Base-by-base conservation (phyloP, 2,329 filamentous ascomycete genomes). In the Sclerotinia nivalis region DNA sequence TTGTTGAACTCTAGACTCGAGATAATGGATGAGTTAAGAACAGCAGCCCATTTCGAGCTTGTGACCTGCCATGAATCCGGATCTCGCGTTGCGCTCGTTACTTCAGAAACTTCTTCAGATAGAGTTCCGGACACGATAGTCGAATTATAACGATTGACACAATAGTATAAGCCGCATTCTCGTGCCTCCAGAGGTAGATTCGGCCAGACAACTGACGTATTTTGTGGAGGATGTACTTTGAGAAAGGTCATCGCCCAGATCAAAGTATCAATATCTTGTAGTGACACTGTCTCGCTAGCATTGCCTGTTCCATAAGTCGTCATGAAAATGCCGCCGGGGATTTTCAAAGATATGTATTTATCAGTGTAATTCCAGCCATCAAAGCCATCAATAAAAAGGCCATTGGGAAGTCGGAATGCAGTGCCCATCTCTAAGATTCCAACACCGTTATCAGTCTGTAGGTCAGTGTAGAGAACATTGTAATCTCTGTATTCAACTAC, bases 81-180 rank as follows among this genome's bases (percentile, higher is more conserved):
- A 64, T 64, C 60, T 64, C 60, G 45, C 45, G 18, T 50, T 40
- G 45, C 60, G 25, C 47, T 64, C 8, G 13, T 64, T 10, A 64
- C 22, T 34, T 64, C 60, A 18, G 47, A 64, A 50, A 64, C 10
- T 1, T 64, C 31, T 64, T 64, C 60, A n/a, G 45, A 50, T 6
- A 64, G 22, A 37, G 22, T 40, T 10, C 60, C 47, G 9, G n/a
- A 25, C 4, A 18, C 31, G 37, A 64, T 12, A 10, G 31, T 25
- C 31, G 60, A 64, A 18, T 64, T 15, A 37, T 64, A 50, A n/a
- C 47, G 45, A 50, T 64, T 64, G 7, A 52, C 60, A 40, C 60
- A 64, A 40, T 64, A 64, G 45, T 64, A 64, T 0, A 64, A 31
- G 31, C 60, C 60, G 13, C 60, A 64, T 64, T 64, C 60, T 64